Evolutionary conservation across 2,329 filamentous ascomycete genomes (phyloP).

Genomic region (Ramularia endophylla): DNA sequence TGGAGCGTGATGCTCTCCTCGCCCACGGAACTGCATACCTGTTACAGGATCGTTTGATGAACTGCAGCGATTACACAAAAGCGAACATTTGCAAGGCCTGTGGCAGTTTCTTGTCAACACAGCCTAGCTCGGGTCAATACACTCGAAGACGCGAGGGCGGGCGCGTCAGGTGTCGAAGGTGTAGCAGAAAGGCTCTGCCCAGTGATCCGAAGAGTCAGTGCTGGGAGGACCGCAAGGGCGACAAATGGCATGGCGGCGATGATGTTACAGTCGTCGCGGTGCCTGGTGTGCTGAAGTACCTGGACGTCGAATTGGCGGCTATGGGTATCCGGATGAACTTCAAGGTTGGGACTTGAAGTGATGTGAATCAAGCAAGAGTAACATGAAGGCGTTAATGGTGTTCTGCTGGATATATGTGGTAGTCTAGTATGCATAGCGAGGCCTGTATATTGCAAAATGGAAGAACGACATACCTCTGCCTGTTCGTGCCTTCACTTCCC

Average conservation of each 20-base stretch:
- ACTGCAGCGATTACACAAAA: conserved; percentile 89
- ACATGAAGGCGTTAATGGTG: no score
- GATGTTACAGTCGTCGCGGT: conserved; percentile 89
- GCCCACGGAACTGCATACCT: conserved; percentile 94
- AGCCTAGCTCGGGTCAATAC: conserved; percentile 60
- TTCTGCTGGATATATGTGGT: no score
- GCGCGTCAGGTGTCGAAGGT: conserved; percentile 31
- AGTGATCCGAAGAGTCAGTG: conserved; percentile 47
- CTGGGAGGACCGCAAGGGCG: conserved; percentile 88
- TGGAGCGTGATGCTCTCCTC: conserved; percentile 93
- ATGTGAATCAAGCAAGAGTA: no score
- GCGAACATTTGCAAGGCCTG: conserved; percentile 86
- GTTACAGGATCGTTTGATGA: conserved; percentile 90
- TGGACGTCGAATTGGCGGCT: conserved; percentile 90
- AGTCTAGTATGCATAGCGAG: no score
- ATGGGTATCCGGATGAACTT: conserved; percentile 98
- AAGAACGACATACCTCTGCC: no score
- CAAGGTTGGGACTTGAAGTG: conserved; percentile 54
- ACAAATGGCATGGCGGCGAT: conserved; percentile 79
- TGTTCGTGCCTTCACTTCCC: no score
- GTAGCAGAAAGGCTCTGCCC: conserved; percentile 27
- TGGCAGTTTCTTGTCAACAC: conserved; percentile 83
- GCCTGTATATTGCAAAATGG: no score
- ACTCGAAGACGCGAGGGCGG: conserved; percentile 24
- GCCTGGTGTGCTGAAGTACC: conserved; percentile 82